Evolutionary conservation across 1,284 basidiomycete species (phyloP).

Genomic region (Trichosporon ovoides): DNA sequence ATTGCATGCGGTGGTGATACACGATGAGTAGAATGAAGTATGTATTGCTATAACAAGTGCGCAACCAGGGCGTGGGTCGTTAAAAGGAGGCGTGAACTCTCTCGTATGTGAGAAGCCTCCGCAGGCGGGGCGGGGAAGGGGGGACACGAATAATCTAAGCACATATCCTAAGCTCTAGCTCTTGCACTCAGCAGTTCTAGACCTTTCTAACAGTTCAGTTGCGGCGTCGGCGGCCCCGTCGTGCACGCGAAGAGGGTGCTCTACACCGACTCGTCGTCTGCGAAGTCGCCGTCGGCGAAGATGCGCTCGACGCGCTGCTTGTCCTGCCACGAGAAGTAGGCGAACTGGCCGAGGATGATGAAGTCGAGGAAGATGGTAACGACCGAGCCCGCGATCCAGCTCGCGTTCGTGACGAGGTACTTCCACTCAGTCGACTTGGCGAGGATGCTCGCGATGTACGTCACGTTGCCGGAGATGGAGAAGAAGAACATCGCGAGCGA

Average conservation of each 20-base stretch:
- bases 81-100: too few species aligned
- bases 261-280: constrained; percentile 2
- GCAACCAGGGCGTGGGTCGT: neutral
- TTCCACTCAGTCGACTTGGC: constrained; percentile 63
- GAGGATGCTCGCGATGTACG: constrained; percentile 77
- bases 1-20: constrained; percentile 1
- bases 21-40: neutral
- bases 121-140: too few species aligned
- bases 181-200: too few species aligned
- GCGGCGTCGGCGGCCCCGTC: neutral
- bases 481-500: constrained; percentile 89
- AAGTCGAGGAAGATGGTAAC: constrained; percentile 53
- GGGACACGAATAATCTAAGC: too few species aligned
- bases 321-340: constrained; percentile 44
- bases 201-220: too few species aligned
- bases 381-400: constrained; percentile 68
- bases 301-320: constrained; percentile 20
- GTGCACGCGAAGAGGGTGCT: neutral
- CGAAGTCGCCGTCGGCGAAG: constrained; percentile 23
- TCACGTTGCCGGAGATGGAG: constrained; percentile 72
- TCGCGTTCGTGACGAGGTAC: constrained; percentile 76
- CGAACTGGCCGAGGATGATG: constrained; percentile 53
- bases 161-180: too few species aligned
- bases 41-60: neutral
- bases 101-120: too few species aligned